Evolutionary conservation across 495 filamentous ascomycete genomes (phyloP), one percentile per base, ranked within the genome.

Genomic region (Penicillium arizonense): DNA sequence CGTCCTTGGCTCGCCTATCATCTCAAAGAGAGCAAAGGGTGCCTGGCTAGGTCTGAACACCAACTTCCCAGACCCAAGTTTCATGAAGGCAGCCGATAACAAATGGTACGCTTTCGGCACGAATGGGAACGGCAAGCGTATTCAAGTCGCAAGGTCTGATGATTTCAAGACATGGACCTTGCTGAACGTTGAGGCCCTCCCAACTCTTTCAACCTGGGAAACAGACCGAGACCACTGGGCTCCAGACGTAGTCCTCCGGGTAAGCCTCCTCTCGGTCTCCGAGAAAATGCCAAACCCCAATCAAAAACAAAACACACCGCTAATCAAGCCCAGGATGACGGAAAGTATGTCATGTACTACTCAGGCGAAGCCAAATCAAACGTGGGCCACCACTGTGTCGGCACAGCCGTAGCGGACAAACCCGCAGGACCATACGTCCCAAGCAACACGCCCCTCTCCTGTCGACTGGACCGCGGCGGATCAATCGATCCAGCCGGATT

Each of bases 291-390:
- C 21, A 4, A 24, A n/a, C 6, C 6, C 11, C 18, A 18, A 18
- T 18, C 18, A 18, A 49, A 44, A 30, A 5, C 1, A 18, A 55
- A 10, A 16, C 8, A 35, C 35, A 50, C 30, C 36, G 18, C 30
- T 38, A 50, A 48, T 32, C 58, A 56, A 53, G 41, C 5, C 2
- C 9, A 77, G 75, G 52, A 63, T 18, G 67, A 78, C 51, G 77
- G 76, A 18, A 67, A 56, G 40, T 87, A 77, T 63, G 71, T 85
- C 10, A 75, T 87, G 71, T 86, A 85, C 67, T 86, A 81, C 61
- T 77, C 75, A 18, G 82, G 73, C n/a, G 65, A 74, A 50, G 64
- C 72, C 18, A 63, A 68, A 23, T 56, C 55, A 13, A 54, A 67
- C 38, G 43, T 58, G 4, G 42, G 56, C 0, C 69, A 74, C 37